A percentile compares a stretch with the other conserved stretches of the same genome.
Evolutionary conservation across 2,329 filamentous ascomycete genomes (phyloP).

Genomic region (Byssothecium circinans): DNA sequence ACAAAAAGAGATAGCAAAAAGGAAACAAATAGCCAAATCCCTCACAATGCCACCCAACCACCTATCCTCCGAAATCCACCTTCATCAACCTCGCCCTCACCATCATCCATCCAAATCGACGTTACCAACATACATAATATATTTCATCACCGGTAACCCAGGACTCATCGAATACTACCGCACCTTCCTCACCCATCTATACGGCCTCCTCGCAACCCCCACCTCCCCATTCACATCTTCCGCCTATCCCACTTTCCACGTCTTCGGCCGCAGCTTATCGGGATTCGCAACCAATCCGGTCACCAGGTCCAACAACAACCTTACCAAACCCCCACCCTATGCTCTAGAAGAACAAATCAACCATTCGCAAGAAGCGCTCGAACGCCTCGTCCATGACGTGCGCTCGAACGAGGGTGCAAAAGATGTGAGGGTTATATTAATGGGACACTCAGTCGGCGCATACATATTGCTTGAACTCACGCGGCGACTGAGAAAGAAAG

Average conservation of each 20-base stretch:
- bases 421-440: conserved; percentile 42
- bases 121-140: conserved; percentile 56
- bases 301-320: conserved; percentile 22
- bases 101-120: conserved; percentile 8
- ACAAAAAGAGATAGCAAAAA: background rate
- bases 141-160: conserved; percentile 76
- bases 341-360: conserved; percentile 55
- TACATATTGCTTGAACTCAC: conserved; percentile 51
- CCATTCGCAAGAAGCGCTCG: conserved; percentile 49
- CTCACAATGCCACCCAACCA: background rate
- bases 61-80: conserved; percentile 16
- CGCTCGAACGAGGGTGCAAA: conserved; percentile 18
- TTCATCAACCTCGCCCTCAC: conserved; percentile 23
- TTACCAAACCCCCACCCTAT: conserved; percentile 37
- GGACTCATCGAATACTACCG: conserved; percentile 74
- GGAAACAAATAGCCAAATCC: background rate
- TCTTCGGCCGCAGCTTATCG: conserved; percentile 46
- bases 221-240: conserved; percentile 12
- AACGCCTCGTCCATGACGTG: conserved; percentile 40
- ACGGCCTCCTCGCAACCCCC: conserved; percentile 50
- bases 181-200: conserved; percentile 64
- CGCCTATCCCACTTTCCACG: conserved; percentile 23
- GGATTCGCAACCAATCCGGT: conserved; percentile 48
- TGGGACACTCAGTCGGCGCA: conserved; percentile 53
- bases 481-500: conserved; percentile 32